These are phyloP conservation scores for Phytophthora lateralis DNA, from an alignment of 352 stramenopile species.

Conservation along the genomic window DNA sequence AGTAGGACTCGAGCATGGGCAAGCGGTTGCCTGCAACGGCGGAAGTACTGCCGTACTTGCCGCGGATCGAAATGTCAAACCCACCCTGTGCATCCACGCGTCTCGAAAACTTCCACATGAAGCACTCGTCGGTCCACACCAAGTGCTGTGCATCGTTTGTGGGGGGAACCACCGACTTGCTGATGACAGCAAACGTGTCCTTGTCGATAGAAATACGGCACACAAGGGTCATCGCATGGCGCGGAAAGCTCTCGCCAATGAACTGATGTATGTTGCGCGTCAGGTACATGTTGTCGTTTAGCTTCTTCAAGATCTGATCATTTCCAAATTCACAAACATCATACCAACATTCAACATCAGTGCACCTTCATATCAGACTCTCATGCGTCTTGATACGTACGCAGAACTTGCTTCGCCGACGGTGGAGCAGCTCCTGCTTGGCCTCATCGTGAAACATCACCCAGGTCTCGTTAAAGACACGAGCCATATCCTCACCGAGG, in stretches of 20 bases:
- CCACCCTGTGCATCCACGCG: slow-evolving; percentile 56
- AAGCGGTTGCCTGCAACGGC: slow-evolving; percentile 82
- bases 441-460: slow-evolving; percentile 74
- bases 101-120: slow-evolving; percentile 83
- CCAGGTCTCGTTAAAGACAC: slow-evolving; percentile 84
- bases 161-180: slow-evolving; percentile 79
- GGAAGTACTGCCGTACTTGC: slow-evolving; percentile 85
- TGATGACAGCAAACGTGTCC: slow-evolving; percentile 83
- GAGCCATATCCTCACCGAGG: slow-evolving; percentile 67
- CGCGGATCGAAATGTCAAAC: slow-evolving; percentile 78
- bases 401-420: slow-evolving; percentile 82
- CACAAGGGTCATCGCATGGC: slow-evolving; percentile 83
- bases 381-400: slow-evolving; percentile 44
- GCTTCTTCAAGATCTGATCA: slow-evolving; percentile 78
- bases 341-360: slow-evolving; percentile 10
- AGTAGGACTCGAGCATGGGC: slow-evolving; percentile 86
- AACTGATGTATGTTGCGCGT: slow-evolving; percentile 90
- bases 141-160: slow-evolving; percentile 85
- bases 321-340: slow-evolving; percentile 2
- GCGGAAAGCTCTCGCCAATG: slow-evolving; percentile 85
- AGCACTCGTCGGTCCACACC: slow-evolving; percentile 89
- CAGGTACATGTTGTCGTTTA: slow-evolving; percentile 87
- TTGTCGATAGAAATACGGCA: slow-evolving; percentile 85
- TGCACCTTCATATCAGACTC: not conserved
- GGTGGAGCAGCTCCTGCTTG: slow-evolving; percentile 74